Base-by-base conservation (phyloP, 768 basidiomycete species). In the Lanmaoa pseudosensibilis region DNA sequence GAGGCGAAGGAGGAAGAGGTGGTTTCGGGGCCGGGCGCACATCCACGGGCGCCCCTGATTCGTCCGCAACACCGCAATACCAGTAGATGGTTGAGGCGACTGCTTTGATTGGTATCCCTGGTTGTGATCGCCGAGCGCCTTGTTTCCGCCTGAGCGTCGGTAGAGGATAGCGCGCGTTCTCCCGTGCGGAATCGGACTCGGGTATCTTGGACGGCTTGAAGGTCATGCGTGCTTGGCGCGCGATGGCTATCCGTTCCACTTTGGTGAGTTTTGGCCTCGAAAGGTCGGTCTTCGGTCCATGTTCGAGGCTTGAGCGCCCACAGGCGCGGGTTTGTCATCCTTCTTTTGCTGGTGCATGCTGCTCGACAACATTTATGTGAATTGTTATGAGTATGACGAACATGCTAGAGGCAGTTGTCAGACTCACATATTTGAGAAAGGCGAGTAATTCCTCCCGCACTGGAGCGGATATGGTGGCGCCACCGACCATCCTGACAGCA, bases 281-380 rank as follows among this genome's bases (percentile, higher is more conserved):
- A 84, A 0, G 89, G 89, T 8, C 86, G 83, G 25, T 90, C 84
- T 64, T 90, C 84, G 34, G 75, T 75, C 88, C 88, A 91, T 3
- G 81, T 73, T 19, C 69, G 65, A 23, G 77, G 71, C 59, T 83
- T 87, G 56, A 90, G 80, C 33, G 72, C 64, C 78, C 85, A 90
- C 1, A 60, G 63, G 54, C 75, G 74, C 2, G 76, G 68, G 71
- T 19, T 74, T 74, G 54, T 73, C 68, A 2, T 71, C 72, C 32
- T 68, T 77, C 60, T 67, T n/a, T 77, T 32, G 69, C 56, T 0
- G 71, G 62, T 2, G 51, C 61, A 7, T 55, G 57, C 36, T 73
- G 75, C 55, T 86, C 85, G 5, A 79, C 86, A 18, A 87, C 68
- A 85, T 87, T 56, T 48, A 9, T 4, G 32, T 7, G 16, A 46